Percentiles rank a stretch among this genome's conserved stretches.
Conservation (phyloP, 1,284 basidiomycete species). For the Pseudozyma thailandica region DNA sequence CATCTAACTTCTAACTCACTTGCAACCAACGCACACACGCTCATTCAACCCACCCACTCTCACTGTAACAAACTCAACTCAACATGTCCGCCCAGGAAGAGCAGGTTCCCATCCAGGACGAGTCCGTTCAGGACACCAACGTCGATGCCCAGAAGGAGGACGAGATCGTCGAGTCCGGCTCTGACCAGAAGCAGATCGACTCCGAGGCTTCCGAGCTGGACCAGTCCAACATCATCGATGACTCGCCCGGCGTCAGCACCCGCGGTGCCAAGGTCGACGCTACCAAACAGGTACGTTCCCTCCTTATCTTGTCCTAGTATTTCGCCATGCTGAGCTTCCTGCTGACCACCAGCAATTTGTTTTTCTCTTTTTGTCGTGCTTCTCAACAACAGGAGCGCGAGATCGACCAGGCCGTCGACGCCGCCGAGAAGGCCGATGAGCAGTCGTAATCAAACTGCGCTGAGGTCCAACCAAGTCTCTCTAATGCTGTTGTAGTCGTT, state of each 20-base stretch:
- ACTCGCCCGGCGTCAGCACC: slow-evolving; percentile 45
- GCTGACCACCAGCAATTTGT: not conserved
- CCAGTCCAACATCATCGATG: slow-evolving; percentile 52
- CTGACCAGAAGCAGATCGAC: slow-evolving; percentile 39
- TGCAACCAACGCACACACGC: not conserved
- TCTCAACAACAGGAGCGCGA: slow-evolving; percentile 37
- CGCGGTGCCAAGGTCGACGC: slow-evolving; percentile 53
- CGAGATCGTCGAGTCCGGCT: slow-evolving; percentile 22
- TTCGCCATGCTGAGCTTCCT: not conserved
- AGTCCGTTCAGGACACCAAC: slow-evolving; percentile 39
- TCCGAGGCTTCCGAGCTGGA: slow-evolving; percentile 45
- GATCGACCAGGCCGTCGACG: slow-evolving; percentile 48
- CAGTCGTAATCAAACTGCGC: not conserved
- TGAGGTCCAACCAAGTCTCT: not conserved
- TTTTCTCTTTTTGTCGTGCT: not conserved
- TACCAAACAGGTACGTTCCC: slow-evolving; percentile 42
- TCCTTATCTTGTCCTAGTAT: not conserved
- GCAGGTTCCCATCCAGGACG: slow-evolving; percentile 48
- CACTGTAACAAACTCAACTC: not conserved
- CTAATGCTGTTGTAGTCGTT: not conserved
- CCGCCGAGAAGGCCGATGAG: slow-evolving; percentile 35
- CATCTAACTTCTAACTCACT: too few species aligned
- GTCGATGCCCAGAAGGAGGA: slow-evolving; percentile 53
- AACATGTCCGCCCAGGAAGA: slow-evolving; percentile 47
- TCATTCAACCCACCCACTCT: slow-evolving; percentile 11